A percentile compares a stretch with the other conserved stretches of the same genome.
phyloP scores from a whole-genome alignment of 1,284 basidiomycete species.

The Tilletia caries region DNA sequence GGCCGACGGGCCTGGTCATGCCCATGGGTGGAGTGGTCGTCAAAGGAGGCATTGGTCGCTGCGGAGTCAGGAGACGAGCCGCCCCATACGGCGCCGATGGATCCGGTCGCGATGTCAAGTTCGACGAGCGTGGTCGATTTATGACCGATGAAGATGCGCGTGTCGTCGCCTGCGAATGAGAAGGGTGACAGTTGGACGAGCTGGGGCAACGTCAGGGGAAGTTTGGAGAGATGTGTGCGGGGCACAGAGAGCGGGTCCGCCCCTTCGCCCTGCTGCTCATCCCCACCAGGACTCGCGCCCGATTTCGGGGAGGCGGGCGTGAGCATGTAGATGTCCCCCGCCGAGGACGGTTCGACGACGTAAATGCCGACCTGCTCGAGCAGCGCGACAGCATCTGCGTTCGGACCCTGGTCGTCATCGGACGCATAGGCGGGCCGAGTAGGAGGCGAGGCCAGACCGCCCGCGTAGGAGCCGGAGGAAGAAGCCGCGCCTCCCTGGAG shows the following conservation, averaged over 20 bases:
- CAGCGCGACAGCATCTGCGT: conserved; percentile 52
- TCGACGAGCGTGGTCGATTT: conserved; percentile 78
- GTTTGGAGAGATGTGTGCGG: conserved; percentile 61
- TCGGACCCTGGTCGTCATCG: conserved; percentile 10
- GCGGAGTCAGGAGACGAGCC: conserved; percentile 20
- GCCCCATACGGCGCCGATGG: conserved; percentile 72
- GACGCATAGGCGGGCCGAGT: conserved; percentile 11
- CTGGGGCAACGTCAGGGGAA: conserved; percentile 79
- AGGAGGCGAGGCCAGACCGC: conserved; percentile 18
- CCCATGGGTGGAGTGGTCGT: neutral
- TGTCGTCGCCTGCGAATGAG: conserved; percentile 68
- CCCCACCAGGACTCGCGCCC: neutral
- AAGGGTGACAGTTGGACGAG: conserved; percentile 83
- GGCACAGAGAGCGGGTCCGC: conserved; percentile 12
- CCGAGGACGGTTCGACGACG: conserved; percentile 80
- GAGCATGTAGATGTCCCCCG: conserved; percentile 79
- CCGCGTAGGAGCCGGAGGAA: neutral
- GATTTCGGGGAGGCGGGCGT: conserved; percentile 53
- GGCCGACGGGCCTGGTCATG: neutral
- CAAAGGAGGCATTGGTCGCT: neutral
- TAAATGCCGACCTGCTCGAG: conserved; percentile 69
- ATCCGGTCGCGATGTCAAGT: conserved; percentile 76
- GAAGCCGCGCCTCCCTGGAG: neutral
- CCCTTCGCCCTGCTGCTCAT: neutral
- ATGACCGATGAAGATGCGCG: conserved; percentile 73